Evolutionary conservation across 2,329 filamentous ascomycete species (phyloP).

Genomic region (Dothistroma septosporum): DNA sequence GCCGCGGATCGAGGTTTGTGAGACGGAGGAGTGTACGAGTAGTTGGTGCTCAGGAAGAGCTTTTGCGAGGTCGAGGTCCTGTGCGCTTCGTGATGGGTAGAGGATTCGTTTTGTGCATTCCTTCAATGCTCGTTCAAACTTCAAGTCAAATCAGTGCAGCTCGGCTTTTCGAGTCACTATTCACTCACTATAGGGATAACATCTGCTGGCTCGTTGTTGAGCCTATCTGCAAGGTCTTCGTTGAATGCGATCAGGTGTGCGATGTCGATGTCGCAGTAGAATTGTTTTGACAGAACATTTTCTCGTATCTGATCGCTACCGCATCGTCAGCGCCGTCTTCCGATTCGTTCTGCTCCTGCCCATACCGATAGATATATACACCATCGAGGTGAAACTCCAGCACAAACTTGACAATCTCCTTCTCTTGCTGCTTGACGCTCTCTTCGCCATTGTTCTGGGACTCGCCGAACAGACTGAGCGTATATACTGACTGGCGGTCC

Average conservation of each 20-base stretch:
- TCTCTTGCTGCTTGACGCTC: slow-evolving; percentile 57
- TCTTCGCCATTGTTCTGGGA: slow-evolving; percentile 35
- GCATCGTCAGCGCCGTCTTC: slow-evolving; percentile 29
- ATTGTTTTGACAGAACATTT: slow-evolving; percentile 90
- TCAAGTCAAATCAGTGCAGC: slow-evolving; percentile 23
- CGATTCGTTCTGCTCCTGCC: neutral
- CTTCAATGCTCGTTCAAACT: slow-evolving; percentile 90
- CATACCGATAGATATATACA: slow-evolving; percentile 85
- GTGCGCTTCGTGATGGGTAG: slow-evolving; percentile 66
- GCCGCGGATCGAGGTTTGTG: slow-evolving; percentile 88
- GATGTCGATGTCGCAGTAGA: slow-evolving; percentile 94
- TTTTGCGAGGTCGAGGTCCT: slow-evolving; percentile 50
- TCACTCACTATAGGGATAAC: slow-evolving; percentile 79
- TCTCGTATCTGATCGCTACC: slow-evolving; percentile 86
- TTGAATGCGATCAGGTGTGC: slow-evolving; percentile 94
- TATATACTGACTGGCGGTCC: slow-evolving; percentile 86
- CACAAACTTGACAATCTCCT: slow-evolving; percentile 82
- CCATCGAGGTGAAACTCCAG: slow-evolving; percentile 93
- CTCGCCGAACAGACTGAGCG: slow-evolving; percentile 69
- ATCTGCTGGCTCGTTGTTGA: slow-evolving; percentile 85
- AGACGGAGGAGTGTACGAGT: slow-evolving; percentile 85
- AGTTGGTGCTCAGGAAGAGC: slow-evolving; percentile 80
- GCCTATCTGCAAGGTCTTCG: slow-evolving; percentile 84
- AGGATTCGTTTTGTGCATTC: slow-evolving; percentile 92
- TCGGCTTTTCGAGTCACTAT: neutral